Conservation (phyloP, 1,284 basidiomycete species). For the Paramarasmius palmivorus region DNA sequence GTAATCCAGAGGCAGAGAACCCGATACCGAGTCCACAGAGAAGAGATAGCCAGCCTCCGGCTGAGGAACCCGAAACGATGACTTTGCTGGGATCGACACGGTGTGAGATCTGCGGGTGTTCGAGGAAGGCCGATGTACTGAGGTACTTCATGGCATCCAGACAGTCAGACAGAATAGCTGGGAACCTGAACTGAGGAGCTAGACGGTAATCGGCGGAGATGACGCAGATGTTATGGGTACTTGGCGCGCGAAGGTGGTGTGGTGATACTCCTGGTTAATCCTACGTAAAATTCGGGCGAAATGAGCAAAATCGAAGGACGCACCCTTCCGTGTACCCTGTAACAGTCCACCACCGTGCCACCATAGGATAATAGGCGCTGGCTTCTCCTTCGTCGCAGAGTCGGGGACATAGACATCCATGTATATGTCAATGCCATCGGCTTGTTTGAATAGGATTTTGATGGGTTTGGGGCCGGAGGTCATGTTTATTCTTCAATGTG, state of each 20-base stretch:
- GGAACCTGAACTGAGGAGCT: constrained; percentile 37
- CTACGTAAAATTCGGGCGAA: neutral
- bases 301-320: neutral
- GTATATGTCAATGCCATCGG: constrained; percentile 31
- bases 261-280: constrained; percentile 26
- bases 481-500: too few relatives aligned
- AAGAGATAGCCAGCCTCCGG: constrained; percentile 36
- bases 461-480: constrained; percentile 19
- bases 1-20: constrained; percentile 29
- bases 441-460: constrained; percentile 30
- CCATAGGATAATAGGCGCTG: constrained; percentile 34
- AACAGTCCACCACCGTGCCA: constrained; percentile 33
- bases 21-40: constrained; percentile 35
- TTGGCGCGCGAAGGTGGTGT: constrained; percentile 32
- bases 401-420: constrained; percentile 37
- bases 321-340: constrained; percentile 37
- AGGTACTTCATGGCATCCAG: constrained; percentile 32
- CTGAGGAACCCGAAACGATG: constrained; percentile 37
- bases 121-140: constrained; percentile 24
- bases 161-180: constrained; percentile 35
- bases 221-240: constrained; percentile 31
- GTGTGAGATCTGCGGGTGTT: constrained; percentile 24
- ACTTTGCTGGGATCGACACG: constrained; percentile 31
- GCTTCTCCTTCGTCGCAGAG: constrained; percentile 25
- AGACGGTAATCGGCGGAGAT: constrained; percentile 38